A percentile compares a stretch with the other conserved stretches of the same genome.
Evolutionary conservation across 805 yeast species (phyloP).

Genomic region (Yamadazyma ubonensis): DNA sequence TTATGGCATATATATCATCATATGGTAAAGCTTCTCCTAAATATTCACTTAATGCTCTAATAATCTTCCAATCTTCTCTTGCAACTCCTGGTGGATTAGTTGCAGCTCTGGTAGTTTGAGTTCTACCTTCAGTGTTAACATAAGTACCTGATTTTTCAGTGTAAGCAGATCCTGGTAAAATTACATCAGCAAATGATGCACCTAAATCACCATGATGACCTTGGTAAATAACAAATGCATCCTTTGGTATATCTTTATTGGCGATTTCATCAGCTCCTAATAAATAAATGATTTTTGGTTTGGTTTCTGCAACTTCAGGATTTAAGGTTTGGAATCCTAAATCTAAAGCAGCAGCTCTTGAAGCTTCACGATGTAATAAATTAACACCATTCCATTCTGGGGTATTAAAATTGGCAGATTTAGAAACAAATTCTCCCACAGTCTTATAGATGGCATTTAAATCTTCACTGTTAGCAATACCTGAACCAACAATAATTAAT

Average conservation of each 20-base stretch:
- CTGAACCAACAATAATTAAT: slow-evolving; percentile 77
- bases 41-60: slow-evolving; percentile 80
- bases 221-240: slow-evolving; percentile 85
- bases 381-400: slow-evolving; percentile 81
- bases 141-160: slow-evolving; percentile 84
- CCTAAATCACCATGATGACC: slow-evolving; percentile 93
- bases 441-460: slow-evolving; percentile 57
- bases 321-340: slow-evolving; percentile 66
- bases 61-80: slow-evolving; percentile 87
- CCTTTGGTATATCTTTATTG: slow-evolving; percentile 69
- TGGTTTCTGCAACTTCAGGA: slow-evolving; percentile 44
- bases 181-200: slow-evolving; percentile 84
- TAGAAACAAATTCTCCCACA: slow-evolving; percentile 59
- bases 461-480: slow-evolving; percentile 67
- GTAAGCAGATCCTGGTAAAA: slow-evolving; percentile 84
- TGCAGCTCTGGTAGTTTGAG: slow-evolving; percentile 83
- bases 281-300: slow-evolving; percentile 74
- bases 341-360: slow-evolving; percentile 86
- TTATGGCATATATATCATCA: slow-evolving; percentile 66
- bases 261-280: slow-evolving; percentile 82
- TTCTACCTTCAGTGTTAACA: slow-evolving; percentile 88
- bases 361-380: slow-evolving; percentile 78
- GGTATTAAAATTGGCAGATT: slow-evolving; percentile 57
- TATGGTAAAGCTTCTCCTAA: slow-evolving; percentile 70
- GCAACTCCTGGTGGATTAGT: slow-evolving; percentile 86